Base-by-base conservation (phyloP, 768 basidiomycete species). In the Phlebiopsis flavidoalba region DNA sequence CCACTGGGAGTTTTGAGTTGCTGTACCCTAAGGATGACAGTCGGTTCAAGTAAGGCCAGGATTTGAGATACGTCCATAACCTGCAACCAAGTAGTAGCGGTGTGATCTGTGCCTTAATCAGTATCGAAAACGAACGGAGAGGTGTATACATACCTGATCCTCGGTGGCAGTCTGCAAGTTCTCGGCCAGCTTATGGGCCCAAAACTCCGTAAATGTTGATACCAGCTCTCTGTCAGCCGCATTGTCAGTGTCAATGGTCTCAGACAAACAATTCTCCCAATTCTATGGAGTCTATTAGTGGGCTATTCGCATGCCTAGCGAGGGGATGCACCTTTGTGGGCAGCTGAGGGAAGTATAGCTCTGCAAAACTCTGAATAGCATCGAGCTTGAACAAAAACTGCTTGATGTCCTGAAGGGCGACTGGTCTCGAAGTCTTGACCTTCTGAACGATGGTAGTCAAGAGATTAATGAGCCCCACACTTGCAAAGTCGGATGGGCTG, bases 51-150 rank as follows among this genome's bases (percentile, higher is more conserved):
- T 15, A 60, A 12, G 17, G 15, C 46, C 3, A 55, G 24, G 1
- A 59, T 21, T 5, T 50, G 58, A 6, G 72, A 64, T 2, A 71
- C 66, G 5, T 74, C 68, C 65, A 87, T 77, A 65, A 81, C 88
- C 45, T 74, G 76, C 47, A 88, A 73, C 89, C 89, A 92, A 14
- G 80, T 61, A 2, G 57, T 48, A 17, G 72, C 68, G 24, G 68
- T 63, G 57, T 31, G 21, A 55, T 5, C 61, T 65, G 52, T n/a
- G 48, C 3, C 24, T 15, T 15, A 2, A 31, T 48, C 1, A 62
- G 45, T 6, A 40, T 8, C 5, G 0, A 45, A 21, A 14, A 17
- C 37, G 36, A 3, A 14, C 40, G 11, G 35, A 22, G 15, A 11
- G 35, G 14, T 15, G 26, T 5, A 19, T 35, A 15, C 53, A 14